Conservation (phyloP, 164 flowering plant species). For the Hamamelis virginiana region DNA sequence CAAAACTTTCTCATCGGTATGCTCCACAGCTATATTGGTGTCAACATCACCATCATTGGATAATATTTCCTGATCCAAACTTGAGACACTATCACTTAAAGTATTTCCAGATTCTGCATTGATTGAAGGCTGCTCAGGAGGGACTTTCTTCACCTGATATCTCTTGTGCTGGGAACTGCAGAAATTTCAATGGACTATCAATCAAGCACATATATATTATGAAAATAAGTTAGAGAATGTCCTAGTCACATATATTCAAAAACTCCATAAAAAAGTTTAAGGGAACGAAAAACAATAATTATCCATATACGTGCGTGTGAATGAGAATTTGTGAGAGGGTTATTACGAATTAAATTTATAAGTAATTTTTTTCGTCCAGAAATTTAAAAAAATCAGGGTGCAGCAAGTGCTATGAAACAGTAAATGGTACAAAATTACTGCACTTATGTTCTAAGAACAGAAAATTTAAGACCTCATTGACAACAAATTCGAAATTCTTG, state of each 20-base stretch:
- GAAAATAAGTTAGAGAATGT: not conserved
- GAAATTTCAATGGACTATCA: conserved; percentile 5
- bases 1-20: conserved; percentile 14
- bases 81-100: conserved; percentile 17
- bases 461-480: no score
- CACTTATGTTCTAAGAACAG: no score
- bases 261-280: not conserved
- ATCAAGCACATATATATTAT: not conserved
- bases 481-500: no score
- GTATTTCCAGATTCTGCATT: conserved; percentile 29
- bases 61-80: conserved; percentile 21
- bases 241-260: not conserved
- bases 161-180: conserved; percentile 64
- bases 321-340: no score
- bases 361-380: not conserved
- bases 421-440: no score
- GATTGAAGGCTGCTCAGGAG: conserved; percentile 32
- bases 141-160: conserved; percentile 48
- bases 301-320: no score
- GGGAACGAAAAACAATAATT: no score
- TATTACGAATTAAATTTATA: no score
- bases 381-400: not conserved
- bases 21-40: conserved; percentile 20
- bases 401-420: not conserved
- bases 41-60: conserved; percentile 20